These are phyloP conservation scores for Alternaria ventricosa DNA, from an alignment of 2,329 filamentous ascomycete species.

Conservation along the genomic window DNA sequence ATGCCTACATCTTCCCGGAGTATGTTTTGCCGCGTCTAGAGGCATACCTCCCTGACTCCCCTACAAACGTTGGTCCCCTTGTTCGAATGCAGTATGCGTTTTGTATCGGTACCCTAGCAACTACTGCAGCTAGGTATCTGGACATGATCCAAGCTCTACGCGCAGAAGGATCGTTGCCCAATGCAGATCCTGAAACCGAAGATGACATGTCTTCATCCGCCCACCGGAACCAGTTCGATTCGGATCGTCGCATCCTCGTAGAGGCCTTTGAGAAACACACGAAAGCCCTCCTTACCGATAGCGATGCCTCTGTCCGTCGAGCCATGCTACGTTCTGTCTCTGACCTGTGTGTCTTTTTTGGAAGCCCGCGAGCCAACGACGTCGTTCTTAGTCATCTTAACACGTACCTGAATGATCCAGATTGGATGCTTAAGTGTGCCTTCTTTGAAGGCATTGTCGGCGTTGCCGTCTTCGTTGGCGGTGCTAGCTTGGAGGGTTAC, in stretches of 20 bases:
- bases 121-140: slow-evolving; percentile 82
- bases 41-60: slow-evolving; percentile 60
- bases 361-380: slow-evolving; percentile 88
- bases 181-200: slow-evolving; percentile 80
- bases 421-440: slow-evolving; percentile 95
- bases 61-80: slow-evolving; percentile 62
- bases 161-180: slow-evolving; percentile 80
- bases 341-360: slow-evolving; percentile 93
- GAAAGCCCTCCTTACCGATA: slow-evolving; percentile 86
- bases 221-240: slow-evolving; percentile 85
- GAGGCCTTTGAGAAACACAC: slow-evolving; percentile 86
- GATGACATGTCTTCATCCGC: slow-evolving; percentile 71
- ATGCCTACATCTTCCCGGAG: slow-evolving; percentile 71
- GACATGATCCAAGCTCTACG: slow-evolving; percentile 89
- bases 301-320: slow-evolving; percentile 82
- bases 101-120: slow-evolving; percentile 86
- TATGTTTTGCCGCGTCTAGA: slow-evolving; percentile 68
- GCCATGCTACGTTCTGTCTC: slow-evolving; percentile 92
- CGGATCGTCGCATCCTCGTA: slow-evolving; percentile 81
- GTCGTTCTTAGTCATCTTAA: slow-evolving; percentile 96
- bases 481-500: slow-evolving; percentile 89
- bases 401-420: slow-evolving; percentile 93
- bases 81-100: slow-evolving; percentile 92
- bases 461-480: slow-evolving; percentile 88
- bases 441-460: slow-evolving; percentile 97